These are phyloP conservation scores for Septoria petroselini DNA, from an alignment of 2,329 filamentous ascomycete species.

Conservation along the genomic window DNA sequence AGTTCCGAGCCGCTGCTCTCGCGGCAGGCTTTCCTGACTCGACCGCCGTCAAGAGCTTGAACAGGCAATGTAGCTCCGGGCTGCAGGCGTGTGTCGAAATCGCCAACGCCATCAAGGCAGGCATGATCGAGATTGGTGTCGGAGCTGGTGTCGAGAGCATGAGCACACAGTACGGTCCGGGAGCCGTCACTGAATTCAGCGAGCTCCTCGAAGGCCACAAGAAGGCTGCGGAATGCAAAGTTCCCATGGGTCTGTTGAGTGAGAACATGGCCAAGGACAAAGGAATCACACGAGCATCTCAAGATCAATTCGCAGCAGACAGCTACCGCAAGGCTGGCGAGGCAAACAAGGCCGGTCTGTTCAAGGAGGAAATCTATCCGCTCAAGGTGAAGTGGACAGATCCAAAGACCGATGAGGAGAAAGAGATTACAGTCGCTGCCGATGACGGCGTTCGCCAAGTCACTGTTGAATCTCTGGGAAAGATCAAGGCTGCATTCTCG, in stretches of 20 bases:
- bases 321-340: conserved; percentile 87
- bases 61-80: conserved; percentile 91
- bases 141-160: conserved; percentile 97
- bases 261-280: conserved; percentile 93
- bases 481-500: conserved; percentile 86
- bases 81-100: conserved; percentile 91
- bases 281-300: conserved; percentile 65
- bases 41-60: conserved; percentile 81
- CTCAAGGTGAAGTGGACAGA: conserved; percentile 84
- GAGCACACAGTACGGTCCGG: conserved; percentile 84
- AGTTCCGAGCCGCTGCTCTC: conserved; percentile 89
- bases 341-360: conserved; percentile 85
- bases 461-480: conserved; percentile 81
- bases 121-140: conserved; percentile 93
- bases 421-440: conserved; percentile 74
- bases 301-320: conserved; percentile 90
- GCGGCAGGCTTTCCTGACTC: conserved; percentile 86
- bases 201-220: conserved; percentile 77
- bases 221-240: conserved; percentile 92
- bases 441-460: conserved; percentile 88
- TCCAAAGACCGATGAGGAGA: conserved; percentile 82
- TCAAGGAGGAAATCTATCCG: conserved; percentile 86
- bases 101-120: conserved; percentile 83
- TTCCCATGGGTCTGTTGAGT: conserved; percentile 90
- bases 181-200: conserved; percentile 88